Evolutionary conservation across 2,329 filamentous ascomycete genomes (phyloP).

Genomic region (Akanthomyces uredinophilus): DNA sequence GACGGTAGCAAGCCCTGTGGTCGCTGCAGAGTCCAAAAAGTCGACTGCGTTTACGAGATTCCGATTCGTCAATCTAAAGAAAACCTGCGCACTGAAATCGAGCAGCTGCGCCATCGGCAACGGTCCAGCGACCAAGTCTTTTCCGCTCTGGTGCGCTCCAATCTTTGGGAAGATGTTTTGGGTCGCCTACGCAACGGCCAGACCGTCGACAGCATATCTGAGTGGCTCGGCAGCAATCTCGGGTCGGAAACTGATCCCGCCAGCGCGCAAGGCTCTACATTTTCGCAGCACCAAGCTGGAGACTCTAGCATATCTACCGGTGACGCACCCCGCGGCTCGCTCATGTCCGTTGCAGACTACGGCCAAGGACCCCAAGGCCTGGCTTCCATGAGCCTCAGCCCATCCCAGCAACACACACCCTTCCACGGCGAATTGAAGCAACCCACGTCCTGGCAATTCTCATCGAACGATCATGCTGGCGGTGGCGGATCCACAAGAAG

Average conservation of each 20-base stretch:
- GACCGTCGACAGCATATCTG: conserved; percentile 49
- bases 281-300: conserved; percentile 20
- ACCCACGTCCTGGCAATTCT: conserved; percentile 46
- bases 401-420: conserved; percentile 22
- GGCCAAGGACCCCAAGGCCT: conserved; percentile 25
- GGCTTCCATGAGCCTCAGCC: conserved; percentile 26
- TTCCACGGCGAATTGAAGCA: conserved; percentile 36
- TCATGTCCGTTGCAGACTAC: conserved; percentile 8
- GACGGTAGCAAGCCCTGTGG: conserved; percentile 53
- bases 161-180: conserved; percentile 51
- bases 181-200: conserved; percentile 49
- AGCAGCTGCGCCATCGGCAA: conserved; percentile 49
- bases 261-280: conserved; percentile 25
- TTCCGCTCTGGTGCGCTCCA: conserved; percentile 46
- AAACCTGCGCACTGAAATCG: conserved; percentile 54
- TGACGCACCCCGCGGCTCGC: conserved; percentile 22
- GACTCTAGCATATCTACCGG: conserved; percentile 13
- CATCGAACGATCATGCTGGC: conserved; percentile 38
- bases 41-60: conserved; percentile 56
- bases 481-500: conserved; percentile 36
- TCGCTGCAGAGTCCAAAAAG: conserved; percentile 49
- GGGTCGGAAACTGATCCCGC: conserved; percentile 19
- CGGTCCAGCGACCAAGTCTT: conserved; percentile 52
- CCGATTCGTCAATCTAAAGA: conserved; percentile 62
- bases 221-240: conserved; percentile 41